A percentile compares a stretch with the other conserved stretches of the same genome.
These are phyloP conservation scores for Gossypium trilobum DNA, from an alignment of 441 rosid species.

Conservation along the genomic window DNA sequence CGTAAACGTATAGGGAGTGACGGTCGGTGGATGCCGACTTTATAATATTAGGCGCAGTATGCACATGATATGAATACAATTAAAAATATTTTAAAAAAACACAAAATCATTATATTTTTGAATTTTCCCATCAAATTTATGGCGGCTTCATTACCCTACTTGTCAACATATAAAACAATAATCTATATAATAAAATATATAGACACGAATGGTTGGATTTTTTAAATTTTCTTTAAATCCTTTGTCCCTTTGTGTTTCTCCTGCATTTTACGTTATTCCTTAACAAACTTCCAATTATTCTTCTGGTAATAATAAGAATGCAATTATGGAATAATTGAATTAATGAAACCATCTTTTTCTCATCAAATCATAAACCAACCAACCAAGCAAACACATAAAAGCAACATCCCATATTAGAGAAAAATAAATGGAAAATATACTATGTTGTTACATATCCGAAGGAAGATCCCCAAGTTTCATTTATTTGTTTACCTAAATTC, in stretches of 20 bases:
- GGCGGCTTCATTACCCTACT: too few relatives aligned
- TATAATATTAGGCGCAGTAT: background rate
- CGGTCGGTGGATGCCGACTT: slow-evolving; percentile 12
- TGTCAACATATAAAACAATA: too few relatives aligned
- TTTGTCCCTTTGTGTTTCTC: background rate
- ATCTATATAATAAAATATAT: background rate
- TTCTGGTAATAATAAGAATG: background rate
- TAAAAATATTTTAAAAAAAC: background rate
- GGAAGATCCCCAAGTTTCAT: background rate
- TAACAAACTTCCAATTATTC: background rate
- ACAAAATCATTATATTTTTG: too few relatives aligned
- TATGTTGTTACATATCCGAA: too few relatives aligned
- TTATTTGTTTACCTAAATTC: background rate
- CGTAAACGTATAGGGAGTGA: background rate
- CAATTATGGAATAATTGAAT: background rate
- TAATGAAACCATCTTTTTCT: background rate
- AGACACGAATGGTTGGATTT: background rate
- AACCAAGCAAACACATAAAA: background rate
- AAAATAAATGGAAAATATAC: background rate
- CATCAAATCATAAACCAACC: slow-evolving; percentile 2
- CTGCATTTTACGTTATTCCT: background rate
- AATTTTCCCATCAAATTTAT: too few relatives aligned
- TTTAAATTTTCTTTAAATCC: background rate
- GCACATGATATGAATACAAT: too few relatives aligned
- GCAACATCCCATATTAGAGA: background rate